A percentile compares a stretch with the other conserved stretches of the same genome.
These are phyloP conservation scores for Globisporangium lucens DNA, from an alignment of 352 stramenopile genomes.

Conservation along the genomic window DNA sequence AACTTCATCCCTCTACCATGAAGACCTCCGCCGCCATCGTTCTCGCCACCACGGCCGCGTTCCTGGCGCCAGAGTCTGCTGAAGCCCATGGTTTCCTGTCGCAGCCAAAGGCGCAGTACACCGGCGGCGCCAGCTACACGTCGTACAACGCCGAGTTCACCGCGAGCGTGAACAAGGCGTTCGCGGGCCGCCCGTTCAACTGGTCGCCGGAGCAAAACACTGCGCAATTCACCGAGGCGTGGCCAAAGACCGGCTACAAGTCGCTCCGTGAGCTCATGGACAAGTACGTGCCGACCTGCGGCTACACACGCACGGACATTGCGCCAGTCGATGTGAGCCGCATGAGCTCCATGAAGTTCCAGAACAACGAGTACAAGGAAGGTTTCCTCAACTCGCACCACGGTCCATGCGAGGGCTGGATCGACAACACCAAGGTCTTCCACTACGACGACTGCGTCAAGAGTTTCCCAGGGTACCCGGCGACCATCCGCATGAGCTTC, in stretches of 20 bases:
- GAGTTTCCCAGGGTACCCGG: conserved; percentile 35
- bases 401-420: conserved; percentile 50
- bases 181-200: conserved; percentile 15
- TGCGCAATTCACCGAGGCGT: conserved; percentile 9
- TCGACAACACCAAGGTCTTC: conserved; percentile 41
- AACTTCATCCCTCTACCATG: conserved; percentile 1
- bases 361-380: conserved; percentile 15
- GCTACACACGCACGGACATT: conserved; percentile 9
- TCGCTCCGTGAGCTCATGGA: conserved; percentile 25
- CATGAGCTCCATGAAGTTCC: conserved; percentile 11
- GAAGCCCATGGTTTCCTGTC: conserved; percentile 12
- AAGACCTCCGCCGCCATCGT: conserved; percentile 5
- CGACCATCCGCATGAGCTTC: conserved; percentile 49
- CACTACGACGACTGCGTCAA: conserved; percentile 46
- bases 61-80: not conserved
- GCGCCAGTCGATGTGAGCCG: conserved; percentile 18
- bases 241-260: conserved; percentile 9
- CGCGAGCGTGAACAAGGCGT: conserved; percentile 15
- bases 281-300: conserved; percentile 15
- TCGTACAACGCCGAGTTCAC: conserved; percentile 23
- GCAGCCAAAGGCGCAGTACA: conserved; percentile 16
- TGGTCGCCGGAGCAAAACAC: conserved; percentile 19
- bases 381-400: conserved; percentile 21
- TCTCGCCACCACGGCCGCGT: conserved; percentile 1
- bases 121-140: conserved; percentile 8